Base-by-base conservation (phyloP, 2,329 filamentous ascomycete genomes). In the Fusarium equiseti region DNA sequence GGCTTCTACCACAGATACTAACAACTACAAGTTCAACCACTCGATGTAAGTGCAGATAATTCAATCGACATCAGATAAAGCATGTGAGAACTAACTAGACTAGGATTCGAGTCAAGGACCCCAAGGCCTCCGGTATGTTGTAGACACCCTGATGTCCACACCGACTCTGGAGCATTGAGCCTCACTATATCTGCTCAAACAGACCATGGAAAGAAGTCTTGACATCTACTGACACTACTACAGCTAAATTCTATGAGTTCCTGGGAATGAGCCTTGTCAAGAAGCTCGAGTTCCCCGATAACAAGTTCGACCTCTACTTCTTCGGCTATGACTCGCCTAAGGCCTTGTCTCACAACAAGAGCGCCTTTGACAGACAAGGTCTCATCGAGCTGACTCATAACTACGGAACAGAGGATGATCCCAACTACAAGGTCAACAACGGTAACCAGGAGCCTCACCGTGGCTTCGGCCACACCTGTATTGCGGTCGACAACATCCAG, bases 261-360 rank as follows among this genome's bases (percentile, higher is more conserved):
- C 88, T 99, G 20, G 96, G 96, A 75, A 90, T 98, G 88, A 94
- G 87, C 78, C 82, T 94, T 68, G 88, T 98, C 80, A 90, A 93
- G 77, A 92, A 95, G 82, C 86, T 96, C 49, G 85, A 91, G 68
- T 92, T 94, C 77, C 92, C 95, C 16, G 94, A 97, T 65, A 89
- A 89, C 81, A 97, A 97, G 78, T 98, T 98, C 81, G 93, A 96
- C 76, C 89, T 98, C 29, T 98, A 98, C 86, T 98, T 98, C 83
- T 87, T 99, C 65, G 94, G 91, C 64, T 98, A 97, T 83, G 91
- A 97, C 79, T 88, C 89, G 32, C 89, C 93, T 12, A 85, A 88
- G 40, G 92, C 95, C 16, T 83, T 89, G n/a, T 96, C 92, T 12
- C 85, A 88, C 61, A 92, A 91, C 76, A 90, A 90, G 70, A 88